phyloP scores from a whole-genome alignment of 371 early-diverging fungal genomes.

The Gilbertella persicaria region DNA sequence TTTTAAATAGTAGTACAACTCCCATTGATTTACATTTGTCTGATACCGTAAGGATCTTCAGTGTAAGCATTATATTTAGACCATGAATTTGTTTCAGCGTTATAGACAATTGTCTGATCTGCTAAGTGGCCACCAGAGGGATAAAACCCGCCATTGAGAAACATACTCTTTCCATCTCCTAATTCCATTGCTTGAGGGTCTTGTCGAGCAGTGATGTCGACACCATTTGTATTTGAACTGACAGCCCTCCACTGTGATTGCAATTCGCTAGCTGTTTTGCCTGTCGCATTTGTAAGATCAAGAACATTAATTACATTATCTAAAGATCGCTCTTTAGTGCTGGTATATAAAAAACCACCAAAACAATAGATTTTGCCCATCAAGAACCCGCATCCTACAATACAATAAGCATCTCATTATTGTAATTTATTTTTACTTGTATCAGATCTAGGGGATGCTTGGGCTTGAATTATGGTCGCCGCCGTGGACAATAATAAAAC shows the following conservation, averaged over 20 bases:
- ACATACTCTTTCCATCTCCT: not conserved
- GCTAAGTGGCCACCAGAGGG: not conserved
- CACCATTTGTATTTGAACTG: not conserved
- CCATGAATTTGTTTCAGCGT: conserved; percentile 1
- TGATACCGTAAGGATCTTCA: conserved; percentile 3
- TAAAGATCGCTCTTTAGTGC: not conserved
- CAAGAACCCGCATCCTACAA: conserved; percentile 5
- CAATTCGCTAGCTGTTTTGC: not conserved
- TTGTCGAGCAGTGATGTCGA: not conserved
- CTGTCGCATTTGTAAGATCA: conserved; percentile 3
- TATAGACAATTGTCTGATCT: not conserved
- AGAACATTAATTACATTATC: conserved; percentile 1
- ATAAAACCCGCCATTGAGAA: not conserved
- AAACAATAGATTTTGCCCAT: conserved; percentile 3
- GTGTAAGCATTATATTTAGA: not conserved
- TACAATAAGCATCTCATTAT: too few species aligned
- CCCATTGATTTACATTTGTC: conserved; percentile 2
- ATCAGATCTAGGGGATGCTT: too few species aligned
- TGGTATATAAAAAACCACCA: not conserved
- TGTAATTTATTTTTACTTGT: too few species aligned
- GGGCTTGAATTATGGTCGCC: too few species aligned
- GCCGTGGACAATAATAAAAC: too few species aligned
- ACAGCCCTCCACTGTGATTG: not conserved
- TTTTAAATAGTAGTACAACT: too few species aligned
- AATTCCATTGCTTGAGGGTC: not conserved